These are phyloP conservation scores for Cenchrus americanus DNA, from an alignment of 176 grass and related monocot species.

Conservation along the genomic window DNA sequence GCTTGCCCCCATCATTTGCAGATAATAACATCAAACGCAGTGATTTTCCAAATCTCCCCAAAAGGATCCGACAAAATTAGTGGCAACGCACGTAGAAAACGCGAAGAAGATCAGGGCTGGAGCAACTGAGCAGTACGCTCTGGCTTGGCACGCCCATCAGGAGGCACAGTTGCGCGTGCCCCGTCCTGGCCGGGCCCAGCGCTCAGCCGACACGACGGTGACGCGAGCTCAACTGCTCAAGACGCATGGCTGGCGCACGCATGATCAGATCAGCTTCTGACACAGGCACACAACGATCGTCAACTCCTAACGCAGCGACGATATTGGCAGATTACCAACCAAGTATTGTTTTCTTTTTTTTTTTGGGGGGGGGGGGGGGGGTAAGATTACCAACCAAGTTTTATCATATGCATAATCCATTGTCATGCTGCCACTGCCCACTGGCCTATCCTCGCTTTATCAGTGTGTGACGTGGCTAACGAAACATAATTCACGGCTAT, in stretches of 20 bases:
- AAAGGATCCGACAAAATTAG: background rate
- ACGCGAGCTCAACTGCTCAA: background rate
- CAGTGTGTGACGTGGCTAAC: background rate
- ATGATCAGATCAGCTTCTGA: background rate
- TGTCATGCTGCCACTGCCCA: background rate
- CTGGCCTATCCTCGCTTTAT: background rate
- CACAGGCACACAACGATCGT: background rate
- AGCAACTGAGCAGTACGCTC: too few species aligned
- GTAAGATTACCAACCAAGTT: background rate
- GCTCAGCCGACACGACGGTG: background rate
- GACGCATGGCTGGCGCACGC: background rate
- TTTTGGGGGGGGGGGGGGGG: too few species aligned
- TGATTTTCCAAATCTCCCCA: background rate
- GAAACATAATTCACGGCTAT: background rate
- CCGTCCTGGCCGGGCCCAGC: background rate
- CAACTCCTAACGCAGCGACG: background rate
- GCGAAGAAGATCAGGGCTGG: too few species aligned
- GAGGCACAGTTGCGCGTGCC: background rate
- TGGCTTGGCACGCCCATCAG: background rate
- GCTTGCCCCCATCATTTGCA: background rate
- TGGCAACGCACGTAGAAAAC: background rate
- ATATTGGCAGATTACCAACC: constrained; percentile 26
- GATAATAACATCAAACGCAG: background rate
- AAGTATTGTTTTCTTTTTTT: too few species aligned
- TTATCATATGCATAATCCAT: background rate